Base-by-base conservation (phyloP, 441 rosid species). In the Gossypium trilobum region DNA sequence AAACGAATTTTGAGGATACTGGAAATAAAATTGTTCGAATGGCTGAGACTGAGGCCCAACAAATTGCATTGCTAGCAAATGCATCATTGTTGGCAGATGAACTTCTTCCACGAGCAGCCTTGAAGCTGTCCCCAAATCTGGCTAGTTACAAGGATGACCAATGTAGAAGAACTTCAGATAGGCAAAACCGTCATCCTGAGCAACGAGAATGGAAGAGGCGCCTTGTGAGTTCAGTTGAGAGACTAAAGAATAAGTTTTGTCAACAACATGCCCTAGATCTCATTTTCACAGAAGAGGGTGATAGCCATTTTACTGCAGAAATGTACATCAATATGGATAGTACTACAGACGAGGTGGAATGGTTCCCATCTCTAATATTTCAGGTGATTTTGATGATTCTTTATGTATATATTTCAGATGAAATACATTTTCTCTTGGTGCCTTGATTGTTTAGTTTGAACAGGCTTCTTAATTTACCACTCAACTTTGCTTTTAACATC, bases 131-230 rank as follows among this genome's bases (percentile, higher is more conserved):
- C 74, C 91, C 78, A 31, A 82, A 77, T 78, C 96, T 87, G 70
- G 77, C 78, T 71, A 85, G 76, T 81, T 75, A 86, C 77, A 87
- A 79, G 80, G 92, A 91, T 76, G 98, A 91, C 73, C 70, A 78
- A 52, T 87, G 81, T 61, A 83, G 93, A 78, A 89, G 93, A 80
- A 87, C 91, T 48, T 44, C 64, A 44, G 99, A 95, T 81, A 89
- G 94, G 85, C 97, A 93, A 81, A 96, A 87, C 71, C 99, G 99
- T 73, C 86, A 90, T 75, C 97, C 97, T 69, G 99, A 96, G 79
- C 99, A 91, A 77, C 88, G 97, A 78, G 99, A 96, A 85, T 96
- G 99, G 98, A 96, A 87, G 87, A 87, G 89, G 82, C 91, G 91
- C 76, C 95, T 96, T 73, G 85, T 82, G 46, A 74, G 82, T 77